phyloP scores from a whole-genome alignment of 306 rosid species.

The Hippophae rhamnoides region DNA sequence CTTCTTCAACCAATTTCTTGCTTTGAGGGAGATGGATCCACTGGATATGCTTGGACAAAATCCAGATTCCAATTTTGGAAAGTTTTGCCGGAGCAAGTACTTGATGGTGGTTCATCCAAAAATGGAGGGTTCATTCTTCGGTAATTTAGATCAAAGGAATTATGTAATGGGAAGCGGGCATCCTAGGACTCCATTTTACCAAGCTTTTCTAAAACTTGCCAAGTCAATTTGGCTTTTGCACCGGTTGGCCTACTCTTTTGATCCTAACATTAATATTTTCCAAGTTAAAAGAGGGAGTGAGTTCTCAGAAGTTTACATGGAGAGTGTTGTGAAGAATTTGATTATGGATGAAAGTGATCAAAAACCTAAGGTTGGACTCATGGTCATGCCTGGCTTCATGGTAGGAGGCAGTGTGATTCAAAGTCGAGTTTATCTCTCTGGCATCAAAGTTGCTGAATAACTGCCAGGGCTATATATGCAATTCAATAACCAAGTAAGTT shows the following conservation, averaged over 20 bases:
- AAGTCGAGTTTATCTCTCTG: constrained; percentile 90
- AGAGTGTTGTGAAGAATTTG: constrained; percentile 79
- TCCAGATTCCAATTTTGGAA: constrained; percentile 88
- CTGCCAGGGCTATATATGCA: constrained; percentile 3
- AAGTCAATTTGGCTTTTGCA: constrained; percentile 94
- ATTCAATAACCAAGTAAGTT: constrained; percentile 18
- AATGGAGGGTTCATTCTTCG: constrained; percentile 96
- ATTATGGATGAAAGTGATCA: constrained; percentile 53
- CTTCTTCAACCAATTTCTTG: constrained; percentile 79
- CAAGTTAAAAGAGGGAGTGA: constrained; percentile 91
- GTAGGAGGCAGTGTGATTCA: constrained; percentile 83
- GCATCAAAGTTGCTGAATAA: constrained; percentile 86
- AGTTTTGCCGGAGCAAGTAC: constrained; percentile 88
- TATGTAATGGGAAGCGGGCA: constrained; percentile 83
- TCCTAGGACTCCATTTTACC: constrained; percentile 97
- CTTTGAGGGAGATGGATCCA: constrained; percentile 84
- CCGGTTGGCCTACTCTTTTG: constrained; percentile 73
- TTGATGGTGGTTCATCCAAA: constrained; percentile 80
- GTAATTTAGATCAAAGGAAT: constrained; percentile 85
- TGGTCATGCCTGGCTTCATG: constrained; percentile 97
- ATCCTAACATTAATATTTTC: constrained; percentile 72
- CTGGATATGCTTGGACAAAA: constrained; percentile 85
- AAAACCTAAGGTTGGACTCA: constrained; percentile 80
- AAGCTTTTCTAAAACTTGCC: constrained; percentile 81
- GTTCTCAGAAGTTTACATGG: constrained; percentile 91